A percentile compares a stretch with the other conserved stretches of the same genome.
Conservation (phyloP, 176 grass and related monocot species). For the Carex kokanica region DNA sequence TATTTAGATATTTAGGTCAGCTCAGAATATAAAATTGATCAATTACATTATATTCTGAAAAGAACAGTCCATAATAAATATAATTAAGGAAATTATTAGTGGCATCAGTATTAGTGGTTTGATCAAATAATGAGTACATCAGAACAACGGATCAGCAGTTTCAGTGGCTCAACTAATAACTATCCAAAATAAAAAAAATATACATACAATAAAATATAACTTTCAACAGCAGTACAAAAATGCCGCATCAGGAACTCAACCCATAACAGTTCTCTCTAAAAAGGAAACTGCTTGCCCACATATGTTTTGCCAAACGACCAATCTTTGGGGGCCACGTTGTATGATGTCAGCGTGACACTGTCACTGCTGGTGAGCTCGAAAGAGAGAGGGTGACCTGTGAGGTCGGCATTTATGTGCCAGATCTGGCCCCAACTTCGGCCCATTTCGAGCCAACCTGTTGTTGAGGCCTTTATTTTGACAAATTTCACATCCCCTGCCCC, state of each 20-base stretch:
- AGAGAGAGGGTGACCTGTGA: conserved; percentile 69
- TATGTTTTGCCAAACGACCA: conserved; percentile 83
- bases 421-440: conserved; percentile 91
- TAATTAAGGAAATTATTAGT: not conserved
- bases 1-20: not conserved
- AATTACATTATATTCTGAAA: conserved; percentile 7
- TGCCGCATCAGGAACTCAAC: not conserved
- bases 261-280: conserved; percentile 29
- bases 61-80: too few species aligned
- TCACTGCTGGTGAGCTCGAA: conserved; percentile 86
- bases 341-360: conserved; percentile 59
- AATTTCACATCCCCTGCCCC: conserved; percentile 72
- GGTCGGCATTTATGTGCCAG: conserved; percentile 87
- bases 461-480: conserved; percentile 82
- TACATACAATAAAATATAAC: conserved; percentile 7
- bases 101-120: not conserved
- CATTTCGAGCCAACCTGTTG: conserved; percentile 83
- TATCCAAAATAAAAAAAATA: not conserved
- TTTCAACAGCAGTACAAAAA: not conserved
- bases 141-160: not conserved
- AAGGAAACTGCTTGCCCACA: conserved; percentile 83
- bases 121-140: not conserved
- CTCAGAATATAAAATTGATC: not conserved
- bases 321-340: conserved; percentile 70
- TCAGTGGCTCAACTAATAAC: not conserved